Evolutionary conservation across 75 land plant species (phyloP).

Genomic region (Larix kaempferi): DNA sequence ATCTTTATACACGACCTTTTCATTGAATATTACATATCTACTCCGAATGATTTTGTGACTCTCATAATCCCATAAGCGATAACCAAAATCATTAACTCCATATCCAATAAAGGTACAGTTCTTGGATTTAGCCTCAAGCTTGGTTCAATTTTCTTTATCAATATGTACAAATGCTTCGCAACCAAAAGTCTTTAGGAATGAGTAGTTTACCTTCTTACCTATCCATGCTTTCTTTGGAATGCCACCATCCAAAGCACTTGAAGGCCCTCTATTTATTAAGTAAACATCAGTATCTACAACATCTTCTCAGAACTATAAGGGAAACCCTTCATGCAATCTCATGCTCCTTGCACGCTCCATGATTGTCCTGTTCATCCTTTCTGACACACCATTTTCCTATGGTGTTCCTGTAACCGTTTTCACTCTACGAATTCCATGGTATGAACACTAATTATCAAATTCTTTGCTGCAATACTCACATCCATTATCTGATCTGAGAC

Average conservation of each 20-base stretch:
- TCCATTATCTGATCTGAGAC: too few species aligned
- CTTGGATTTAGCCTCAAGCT: too few species aligned
- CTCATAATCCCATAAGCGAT: neutral
- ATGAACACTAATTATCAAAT: too few species aligned
- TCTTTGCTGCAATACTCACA: too few species aligned
- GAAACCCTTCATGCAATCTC: neutral
- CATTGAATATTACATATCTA: constrained; percentile 9
- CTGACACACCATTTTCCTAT: constrained; percentile 7
- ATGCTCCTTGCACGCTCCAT: constrained; percentile 6
- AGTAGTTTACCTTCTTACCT: too few species aligned
- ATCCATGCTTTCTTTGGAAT: neutral
- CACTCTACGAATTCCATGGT: too few species aligned
- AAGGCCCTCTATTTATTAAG: neutral
- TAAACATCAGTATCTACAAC: neutral
- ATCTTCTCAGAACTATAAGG: constrained; percentile 3
- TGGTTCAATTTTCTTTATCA: too few species aligned
- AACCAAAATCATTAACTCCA: neutral
- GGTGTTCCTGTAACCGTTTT: neutral
- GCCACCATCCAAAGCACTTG: constrained; percentile 1
- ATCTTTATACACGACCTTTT: neutral
- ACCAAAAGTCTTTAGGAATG: neutral
- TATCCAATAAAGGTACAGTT: neutral
- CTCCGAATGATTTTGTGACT: neutral
- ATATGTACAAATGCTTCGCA: neutral
- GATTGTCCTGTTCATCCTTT: constrained; percentile 6